Evolutionary conservation across 1,139 yeast species (phyloP), one percentile per base, ranked within the genome.

Genomic region (Taphrina communis): DNA sequence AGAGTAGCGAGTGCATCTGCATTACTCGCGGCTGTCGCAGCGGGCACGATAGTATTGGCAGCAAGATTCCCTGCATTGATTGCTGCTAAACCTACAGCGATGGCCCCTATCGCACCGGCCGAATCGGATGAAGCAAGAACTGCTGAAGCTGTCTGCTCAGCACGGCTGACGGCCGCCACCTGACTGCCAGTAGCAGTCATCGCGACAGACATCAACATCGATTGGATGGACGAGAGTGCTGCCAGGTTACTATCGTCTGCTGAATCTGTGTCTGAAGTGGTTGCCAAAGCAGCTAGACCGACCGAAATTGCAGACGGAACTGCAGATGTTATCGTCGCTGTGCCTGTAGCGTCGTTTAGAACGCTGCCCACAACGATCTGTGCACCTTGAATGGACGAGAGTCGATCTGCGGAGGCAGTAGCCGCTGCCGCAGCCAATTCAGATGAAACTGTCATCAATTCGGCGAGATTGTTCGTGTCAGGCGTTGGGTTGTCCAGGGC

Each of bases 101-200:
- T 53, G 21, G 58, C 58, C 3, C 19, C 58, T 31, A 53, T 36
- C 1, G 58, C 58, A 17, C 14, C 58, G 9, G 42, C 41, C 9
- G 42, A 35, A 36, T 38, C 25, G 11, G 58, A 53, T 5, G 41
- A 17, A 8, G 42, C 58, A 36, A 53, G 58, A 21, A 53, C 58
- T 53, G 58, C 58, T 4, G 58, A 53, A 14, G 58, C 58, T 19
- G 58, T 53, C 42, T 53, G 58, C 25, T 53, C 58, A 17, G 58
- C 58, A 17, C 25, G 21, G 17, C 58, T 53, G 42, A 53, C 11
- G 25, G 58, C 25, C 2, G 58, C 41, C 2, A 6, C 44, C 31
- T 53, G 58, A 7, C 7, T 11, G 9, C 58, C 58, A 12, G 42
- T 53, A 38, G 58, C 58, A 35, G 58, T 53, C 42, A 17, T 38